phyloP scores from a whole-genome alignment of 176 grass and related monocot species.

The Cocos nucifera region DNA sequence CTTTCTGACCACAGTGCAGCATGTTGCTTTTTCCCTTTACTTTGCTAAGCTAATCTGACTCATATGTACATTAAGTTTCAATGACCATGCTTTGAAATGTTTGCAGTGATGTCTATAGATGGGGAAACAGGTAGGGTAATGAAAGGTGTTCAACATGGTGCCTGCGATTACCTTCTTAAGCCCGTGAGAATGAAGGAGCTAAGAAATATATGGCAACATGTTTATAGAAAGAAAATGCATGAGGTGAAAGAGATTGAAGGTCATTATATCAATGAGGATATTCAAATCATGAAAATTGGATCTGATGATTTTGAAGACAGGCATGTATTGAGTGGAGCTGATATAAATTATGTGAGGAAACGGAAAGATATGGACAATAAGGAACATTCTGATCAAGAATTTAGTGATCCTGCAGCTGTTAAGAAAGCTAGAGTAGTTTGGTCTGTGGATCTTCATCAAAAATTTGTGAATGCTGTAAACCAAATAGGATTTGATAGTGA shows the following conservation, averaged over 20 bases:
- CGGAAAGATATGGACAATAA: slow-evolving; percentile 58
- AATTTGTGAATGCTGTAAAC: slow-evolving; percentile 97
- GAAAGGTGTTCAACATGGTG: slow-evolving; percentile 77
- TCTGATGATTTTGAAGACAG: slow-evolving; percentile 68
- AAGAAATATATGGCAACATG: slow-evolving; percentile 6
- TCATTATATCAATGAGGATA: slow-evolving; percentile 58
- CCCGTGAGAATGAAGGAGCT: slow-evolving; percentile 1
- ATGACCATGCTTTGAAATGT: neutral
- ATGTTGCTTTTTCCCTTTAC: too few species aligned
- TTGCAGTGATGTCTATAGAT: slow-evolving; percentile 98
- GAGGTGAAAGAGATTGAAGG: slow-evolving; percentile 86
- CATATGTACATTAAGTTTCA: too few species aligned
- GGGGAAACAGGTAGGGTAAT: slow-evolving; percentile 93
- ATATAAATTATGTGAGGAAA: slow-evolving; percentile 41
- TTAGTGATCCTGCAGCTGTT: slow-evolving; percentile 41
- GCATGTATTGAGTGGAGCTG: slow-evolving; percentile 35
- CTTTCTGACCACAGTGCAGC: neutral
- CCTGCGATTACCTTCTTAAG: slow-evolving; percentile 3
- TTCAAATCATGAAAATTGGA: slow-evolving; percentile 48
- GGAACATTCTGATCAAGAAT: slow-evolving; percentile 63
- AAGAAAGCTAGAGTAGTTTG: slow-evolving; percentile 97
- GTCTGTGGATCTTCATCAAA: slow-evolving; percentile 96
- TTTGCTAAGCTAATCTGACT: too few species aligned
- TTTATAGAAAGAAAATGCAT: slow-evolving; percentile 8
- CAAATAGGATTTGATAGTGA: slow-evolving; percentile 99